Base-by-base conservation (phyloP, 192 early-diverging fungal species). In the Mortierella antarctica region DNA sequence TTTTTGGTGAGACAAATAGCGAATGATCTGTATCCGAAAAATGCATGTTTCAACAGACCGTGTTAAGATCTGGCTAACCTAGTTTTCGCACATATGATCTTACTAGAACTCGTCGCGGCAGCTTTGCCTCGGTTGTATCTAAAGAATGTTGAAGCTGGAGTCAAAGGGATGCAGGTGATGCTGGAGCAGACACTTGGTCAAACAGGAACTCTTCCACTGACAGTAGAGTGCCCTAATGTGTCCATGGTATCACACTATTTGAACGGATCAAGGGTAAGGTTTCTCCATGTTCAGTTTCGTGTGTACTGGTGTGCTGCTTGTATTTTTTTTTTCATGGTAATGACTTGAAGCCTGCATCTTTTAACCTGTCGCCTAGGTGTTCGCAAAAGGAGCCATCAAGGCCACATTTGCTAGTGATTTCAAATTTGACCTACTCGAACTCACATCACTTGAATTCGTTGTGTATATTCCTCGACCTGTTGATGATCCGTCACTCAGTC, bases 71-170 rank as follows among this genome's bases (percentile, higher is more conserved):
- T 46, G 17, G 39, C 13, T 54, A 10, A 13, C 50, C 18, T 23
- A 48, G n/a, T 11, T 40, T 18, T 52, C 20, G 40, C 49, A 23
- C 15, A 4, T 59, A 8, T 23, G 47, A 20, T 2, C 7, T 49
- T 53, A 57, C 6, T 64, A 80, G 77, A 80, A 31, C 20, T 80
- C 7, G 8, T 67, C 18, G 48, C 77, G 1, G 21, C 64, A 6
- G 57, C 77, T 4, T 49, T 80, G 7, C 77, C 77, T 18, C 68
- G 60, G 5, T 72, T 63, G n/a, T 80, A 80, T 48, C 61, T 66
- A 0, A 48, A 42, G 17, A 80, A 71, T 50, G 46, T 31, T 0
- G 65, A 80, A 45, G 57, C 77, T 18, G 77, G 77, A 53, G 60
- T 80, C 31, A 70, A 64, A 17, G 67, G 62, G 44, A 60, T 71